Base-by-base conservation (phyloP, 2,329 filamentous ascomycete species). In the Xylariaceae sp. region DNA sequence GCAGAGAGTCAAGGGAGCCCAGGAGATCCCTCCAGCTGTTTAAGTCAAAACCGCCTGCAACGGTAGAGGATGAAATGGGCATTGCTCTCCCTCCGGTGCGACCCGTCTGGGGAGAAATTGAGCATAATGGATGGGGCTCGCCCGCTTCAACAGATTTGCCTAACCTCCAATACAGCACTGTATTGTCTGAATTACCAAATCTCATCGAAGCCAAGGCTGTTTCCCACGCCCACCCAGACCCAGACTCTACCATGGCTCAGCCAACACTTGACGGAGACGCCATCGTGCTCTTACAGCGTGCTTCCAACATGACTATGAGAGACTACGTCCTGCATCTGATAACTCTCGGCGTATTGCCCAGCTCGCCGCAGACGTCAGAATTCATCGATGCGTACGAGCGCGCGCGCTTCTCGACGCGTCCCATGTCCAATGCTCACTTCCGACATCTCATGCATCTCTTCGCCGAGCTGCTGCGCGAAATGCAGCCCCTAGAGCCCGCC, bases 201-300 rank as follows among this genome's bases (percentile, higher is more conserved):
- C 81, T 98, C 23, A 90, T 98, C 60, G 93, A 98, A 76, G 93
- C 91, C 9, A 93, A 93, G 72, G 93, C 92, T 1, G 85, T 97
- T n/a, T 92, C 90, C 0, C 82, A 96, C 40, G 91, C 89, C 0
- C 91, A 88, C 26, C 77, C 79, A 0, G 79, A 75, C 61, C 76
- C 71, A 37, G 72, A 67, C 32, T 77, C 75, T 18, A 66, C 67
- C 37, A 66, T 68, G 18, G 72, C 73, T 2, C 73, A 75, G 7
- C 76, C 74, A 16, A 68, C 80, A 20, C 82, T 89, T 1, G 88
- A 93, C 65, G 78, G 84, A 10, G 82, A 87, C 29, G 85, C 90
- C 1, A 84, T 93, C 6, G 83, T 83, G 3, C 73, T 93, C 12
- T 80, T 98, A 5, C 89, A 90, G 67, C 80, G 92, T 50, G 84